A percentile compares a stretch with the other conserved stretches of the same genome.
phyloP scores from a whole-genome alignment of 2,329 filamentous ascomycete genomes.

The Calonectria pteridis region DNA sequence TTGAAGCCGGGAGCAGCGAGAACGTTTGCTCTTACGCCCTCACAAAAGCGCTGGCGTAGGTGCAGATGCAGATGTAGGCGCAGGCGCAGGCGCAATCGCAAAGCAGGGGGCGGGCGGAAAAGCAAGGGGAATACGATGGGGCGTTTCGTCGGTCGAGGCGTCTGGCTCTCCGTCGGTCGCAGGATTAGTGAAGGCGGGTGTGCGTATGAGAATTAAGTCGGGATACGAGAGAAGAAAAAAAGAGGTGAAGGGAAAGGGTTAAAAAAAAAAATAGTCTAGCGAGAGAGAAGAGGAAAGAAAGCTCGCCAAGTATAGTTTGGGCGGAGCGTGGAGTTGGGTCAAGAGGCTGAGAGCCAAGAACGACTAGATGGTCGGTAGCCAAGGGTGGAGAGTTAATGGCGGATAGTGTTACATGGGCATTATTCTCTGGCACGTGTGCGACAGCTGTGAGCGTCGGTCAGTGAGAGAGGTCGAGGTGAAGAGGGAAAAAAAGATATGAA shows the following conservation, averaged over 20 bases:
- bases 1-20: slow-evolving; percentile 4
- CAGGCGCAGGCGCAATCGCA: slow-evolving; percentile 4
- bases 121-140: slow-evolving; percentile 9
- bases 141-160: slow-evolving; percentile 13
- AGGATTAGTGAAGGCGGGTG: slow-evolving; percentile 8
- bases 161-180: slow-evolving; percentile 22
- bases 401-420: slow-evolving; percentile 5
- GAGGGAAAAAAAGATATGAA: slow-evolving; percentile 25
- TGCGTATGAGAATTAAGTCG: background rate
- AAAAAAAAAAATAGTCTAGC: background rate
- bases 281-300: slow-evolving; percentile 7
- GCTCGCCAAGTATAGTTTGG: background rate
- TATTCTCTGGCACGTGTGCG: background rate
- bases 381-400: slow-evolving; percentile 22
- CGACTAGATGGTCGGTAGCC: slow-evolving; percentile 16
- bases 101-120: slow-evolving; percentile 8
- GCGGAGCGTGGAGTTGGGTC: slow-evolving; percentile 20
- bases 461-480: slow-evolving; percentile 2
- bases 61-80: background rate
- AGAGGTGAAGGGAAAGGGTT: background rate
- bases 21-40: slow-evolving; percentile 7
- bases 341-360: slow-evolving; percentile 22
- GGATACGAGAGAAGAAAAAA: background rate
- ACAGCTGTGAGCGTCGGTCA: background rate
- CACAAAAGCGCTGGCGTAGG: background rate